phyloP scores from a whole-genome alignment of 2,329 filamentous ascomycete genomes.

The Chaetomiaceae sp. region DNA sequence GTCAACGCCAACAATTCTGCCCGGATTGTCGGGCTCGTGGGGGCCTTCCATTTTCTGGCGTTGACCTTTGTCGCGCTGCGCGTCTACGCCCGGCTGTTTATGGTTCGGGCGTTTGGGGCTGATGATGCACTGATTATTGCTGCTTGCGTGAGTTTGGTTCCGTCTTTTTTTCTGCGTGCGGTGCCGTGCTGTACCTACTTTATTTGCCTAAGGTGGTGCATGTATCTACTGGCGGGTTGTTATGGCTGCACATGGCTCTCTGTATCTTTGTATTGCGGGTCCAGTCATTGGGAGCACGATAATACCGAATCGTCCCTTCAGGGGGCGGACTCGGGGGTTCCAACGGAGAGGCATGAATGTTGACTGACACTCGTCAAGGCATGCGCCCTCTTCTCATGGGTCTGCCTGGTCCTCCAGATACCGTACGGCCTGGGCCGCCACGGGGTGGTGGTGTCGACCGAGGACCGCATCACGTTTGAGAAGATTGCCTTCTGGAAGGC shows the following conservation, averaged over 20 bases:
- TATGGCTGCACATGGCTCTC: too few species aligned
- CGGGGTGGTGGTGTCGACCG: not conserved
- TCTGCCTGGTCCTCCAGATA: constrained; percentile 11
- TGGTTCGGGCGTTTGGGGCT: constrained; percentile 8
- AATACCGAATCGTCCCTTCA: too few species aligned
- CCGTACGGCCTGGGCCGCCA: constrained; percentile 11
- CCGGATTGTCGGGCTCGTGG: constrained; percentile 10
- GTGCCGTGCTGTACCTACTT: too few species aligned
- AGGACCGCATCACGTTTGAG: constrained; percentile 8
- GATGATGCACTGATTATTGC: constrained; percentile 6
- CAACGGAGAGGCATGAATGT: too few species aligned
- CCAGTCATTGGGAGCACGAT: too few species aligned
- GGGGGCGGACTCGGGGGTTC: too few species aligned
- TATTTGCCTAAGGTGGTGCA: too few species aligned
- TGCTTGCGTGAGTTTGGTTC: not conserved
- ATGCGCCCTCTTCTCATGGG: constrained; percentile 9
- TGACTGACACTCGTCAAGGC: not conserved
- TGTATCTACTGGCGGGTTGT: too few species aligned
- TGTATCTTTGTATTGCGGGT: too few species aligned
- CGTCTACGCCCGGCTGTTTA: constrained; percentile 9
- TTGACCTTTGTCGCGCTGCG: constrained; percentile 6
- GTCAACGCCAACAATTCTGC: constrained; percentile 11
- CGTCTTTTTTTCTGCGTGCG: not conserved
- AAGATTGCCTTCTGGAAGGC: constrained; percentile 12
- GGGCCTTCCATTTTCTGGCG: constrained; percentile 9